phyloP scores from a whole-genome alignment of 768 basidiomycete genomes.

The Boletellus ananas region DNA sequence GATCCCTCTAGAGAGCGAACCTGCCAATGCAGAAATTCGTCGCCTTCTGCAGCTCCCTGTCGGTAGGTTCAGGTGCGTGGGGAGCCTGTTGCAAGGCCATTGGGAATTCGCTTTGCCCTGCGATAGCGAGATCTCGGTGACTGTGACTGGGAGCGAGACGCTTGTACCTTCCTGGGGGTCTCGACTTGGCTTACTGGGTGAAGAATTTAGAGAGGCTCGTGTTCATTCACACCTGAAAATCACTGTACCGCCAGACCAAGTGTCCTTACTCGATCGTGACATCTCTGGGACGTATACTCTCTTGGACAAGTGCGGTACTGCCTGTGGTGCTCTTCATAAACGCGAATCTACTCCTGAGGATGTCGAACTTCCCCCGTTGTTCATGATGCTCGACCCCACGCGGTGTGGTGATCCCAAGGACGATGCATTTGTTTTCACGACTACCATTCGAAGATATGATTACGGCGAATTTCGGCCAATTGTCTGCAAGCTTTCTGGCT shows the following conservation, averaged over 20 bases:
- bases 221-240: conserved; percentile 69
- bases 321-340: conserved; percentile 79
- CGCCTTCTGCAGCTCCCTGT: conserved; percentile 68
- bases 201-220: conserved; percentile 60
- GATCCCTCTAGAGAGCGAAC: conserved; percentile 58
- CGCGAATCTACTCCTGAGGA: conserved; percentile 45
- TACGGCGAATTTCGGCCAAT: conserved; percentile 79
- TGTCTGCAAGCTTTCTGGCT: conserved; percentile 65
- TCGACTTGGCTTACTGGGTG: conserved; percentile 66
- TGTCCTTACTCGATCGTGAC: conserved; percentile 62
- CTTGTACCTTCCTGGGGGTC: conserved; percentile 83
- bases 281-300: conserved; percentile 78
- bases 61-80: conserved; percentile 63
- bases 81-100: conserved; percentile 56
- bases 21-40: conserved; percentile 79
- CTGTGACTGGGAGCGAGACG: conserved; percentile 55
- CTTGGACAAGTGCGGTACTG: conserved; percentile 84
- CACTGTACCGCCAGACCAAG: conserved; percentile 46
- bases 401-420: conserved; percentile 69
- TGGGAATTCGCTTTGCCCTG: conserved; percentile 83
- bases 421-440: conserved; percentile 85
- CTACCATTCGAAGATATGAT: conserved; percentile 70
- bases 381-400: conserved; percentile 83
- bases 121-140: conserved; percentile 50
- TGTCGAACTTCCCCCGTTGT: conserved; percentile 52